These are phyloP conservation scores for Boletus sensibilis DNA, from an alignment of 768 basidiomycete species.

Conservation along the genomic window DNA sequence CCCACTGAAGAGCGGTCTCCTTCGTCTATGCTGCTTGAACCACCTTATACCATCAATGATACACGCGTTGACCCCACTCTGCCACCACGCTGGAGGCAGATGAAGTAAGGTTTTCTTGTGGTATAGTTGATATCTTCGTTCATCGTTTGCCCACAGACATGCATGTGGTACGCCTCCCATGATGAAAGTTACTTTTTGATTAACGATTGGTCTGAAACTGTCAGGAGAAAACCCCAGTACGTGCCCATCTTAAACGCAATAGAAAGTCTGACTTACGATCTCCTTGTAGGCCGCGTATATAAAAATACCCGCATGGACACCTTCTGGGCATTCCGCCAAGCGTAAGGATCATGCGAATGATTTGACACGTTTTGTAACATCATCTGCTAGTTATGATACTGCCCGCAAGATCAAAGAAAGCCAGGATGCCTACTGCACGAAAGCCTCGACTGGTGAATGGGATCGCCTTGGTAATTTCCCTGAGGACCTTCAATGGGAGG, in stretches of 20 bases:
- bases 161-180: conserved; percentile 48
- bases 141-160: conserved; percentile 40
- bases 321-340: conserved; percentile 53
- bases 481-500: conserved; percentile 70
- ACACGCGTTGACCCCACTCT: conserved; percentile 38
- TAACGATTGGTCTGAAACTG: not conserved
- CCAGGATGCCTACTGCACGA: conserved; percentile 56
- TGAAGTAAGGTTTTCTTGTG: conserved; percentile 54
- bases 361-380: conserved; percentile 1
- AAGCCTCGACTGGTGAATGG: conserved; percentile 42
- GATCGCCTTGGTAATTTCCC: conserved; percentile 55
- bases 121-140: not conserved
- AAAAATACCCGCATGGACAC: conserved; percentile 45
- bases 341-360: conserved; percentile 28
- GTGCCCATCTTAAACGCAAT: not conserved
- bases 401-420: conserved; percentile 52
- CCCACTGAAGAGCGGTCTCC: conserved; percentile 74
- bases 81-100: conserved; percentile 70
- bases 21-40: conserved; percentile 81
- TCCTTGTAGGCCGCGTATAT: conserved; percentile 27
- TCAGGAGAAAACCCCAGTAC: conserved; percentile 51
- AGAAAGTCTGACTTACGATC: not conserved
- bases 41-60: conserved; percentile 62
- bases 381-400: conserved; percentile 42
- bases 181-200: not conserved